phyloP scores from a whole-genome alignment of 371 early-diverging fungal species.

The Mortierella sp. region DNA sequence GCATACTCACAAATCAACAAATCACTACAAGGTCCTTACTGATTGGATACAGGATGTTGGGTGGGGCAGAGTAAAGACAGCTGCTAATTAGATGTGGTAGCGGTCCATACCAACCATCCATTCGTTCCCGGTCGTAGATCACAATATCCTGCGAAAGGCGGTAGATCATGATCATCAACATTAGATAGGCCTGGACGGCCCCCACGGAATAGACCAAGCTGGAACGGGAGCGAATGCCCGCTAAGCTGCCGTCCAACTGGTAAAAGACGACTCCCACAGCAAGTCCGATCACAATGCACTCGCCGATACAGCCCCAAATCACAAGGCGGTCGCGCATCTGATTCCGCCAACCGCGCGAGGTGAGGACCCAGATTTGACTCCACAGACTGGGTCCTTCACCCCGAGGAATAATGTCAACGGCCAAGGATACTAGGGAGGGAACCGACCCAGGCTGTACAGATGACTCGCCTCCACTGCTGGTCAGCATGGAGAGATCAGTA shows the following conservation, averaged over 20 bases:
- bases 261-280: conserved; percentile 36
- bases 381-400: conserved; percentile 28
- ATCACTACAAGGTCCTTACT: no score
- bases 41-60: conserved; percentile 44
- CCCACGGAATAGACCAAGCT: conserved; percentile 36
- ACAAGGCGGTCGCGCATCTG: conserved; percentile 44
- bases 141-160: conserved; percentile 36
- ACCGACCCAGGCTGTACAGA: conserved; percentile 6
- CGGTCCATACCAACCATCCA: conserved; percentile 53
- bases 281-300: conserved; percentile 41
- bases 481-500: conserved; percentile 16
- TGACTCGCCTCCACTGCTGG: conserved; percentile 32
- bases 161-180: conserved; percentile 45
- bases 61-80: conserved; percentile 22
- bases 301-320: conserved; percentile 44
- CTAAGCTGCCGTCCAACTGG: conserved; percentile 19
- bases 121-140: conserved; percentile 51
- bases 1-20: background rate
- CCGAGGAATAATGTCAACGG: conserved; percentile 33
- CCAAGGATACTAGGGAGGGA: conserved; percentile 14
- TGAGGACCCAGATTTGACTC: conserved; percentile 41
- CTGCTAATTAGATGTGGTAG: conserved; percentile 43
- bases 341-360: conserved; percentile 37
- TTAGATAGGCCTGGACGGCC: conserved; percentile 30
- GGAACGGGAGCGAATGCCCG: conserved; percentile 33